Evolutionary conservation across 2,329 filamentous ascomycete genomes (phyloP), one percentile per base, ranked within the genome.

Genomic region (Teratosphaeria viscida): DNA sequence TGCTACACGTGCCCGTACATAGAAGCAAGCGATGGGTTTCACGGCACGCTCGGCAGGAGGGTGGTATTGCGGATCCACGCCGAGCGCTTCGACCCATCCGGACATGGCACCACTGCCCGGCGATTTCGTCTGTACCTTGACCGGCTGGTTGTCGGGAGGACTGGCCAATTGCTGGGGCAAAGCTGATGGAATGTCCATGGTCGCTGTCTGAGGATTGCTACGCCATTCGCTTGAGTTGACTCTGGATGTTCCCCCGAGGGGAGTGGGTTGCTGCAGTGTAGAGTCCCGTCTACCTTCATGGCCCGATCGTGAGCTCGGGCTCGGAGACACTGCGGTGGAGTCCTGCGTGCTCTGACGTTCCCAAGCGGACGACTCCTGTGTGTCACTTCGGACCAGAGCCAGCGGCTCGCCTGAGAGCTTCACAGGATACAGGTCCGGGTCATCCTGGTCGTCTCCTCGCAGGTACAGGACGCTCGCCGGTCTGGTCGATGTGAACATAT

Each of bases 81-180:
- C 94, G 7, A 96, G 76, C 0, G 91, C 90, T 71, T 96, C 91
- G 63, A 97, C 94, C 86, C 88, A 96, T 5, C 89, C 88, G 61
- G 84, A 87, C 32, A 91, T 77, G 27, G 82, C 84, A 10, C 86
- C 86, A 39, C 83, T 77, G 26, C 84, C 82, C 57, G 86, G 84
- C 0, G 79, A 80, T 65, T 81, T 79, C 52, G 70, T 73, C 65
- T 78, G 78, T n/a, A 84, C 72, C 64, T 80, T 88, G 72, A 73
- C 85, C 70, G 66, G 74, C 43, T 79, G 81, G 19, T 62, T 62
- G 73, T 74, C 80, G 63, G 79, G 76, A 23, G 79, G 77, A 56
- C 73, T 78, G 11, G 73, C 77, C 49, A 74, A 66, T 58, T 74
- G 75, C 64, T 76, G 77, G 54, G 74, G 69, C 32, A 64, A 61